Conservation (phyloP, 495 filamentous ascomycete species). For the Letharia columbiana region DNA sequence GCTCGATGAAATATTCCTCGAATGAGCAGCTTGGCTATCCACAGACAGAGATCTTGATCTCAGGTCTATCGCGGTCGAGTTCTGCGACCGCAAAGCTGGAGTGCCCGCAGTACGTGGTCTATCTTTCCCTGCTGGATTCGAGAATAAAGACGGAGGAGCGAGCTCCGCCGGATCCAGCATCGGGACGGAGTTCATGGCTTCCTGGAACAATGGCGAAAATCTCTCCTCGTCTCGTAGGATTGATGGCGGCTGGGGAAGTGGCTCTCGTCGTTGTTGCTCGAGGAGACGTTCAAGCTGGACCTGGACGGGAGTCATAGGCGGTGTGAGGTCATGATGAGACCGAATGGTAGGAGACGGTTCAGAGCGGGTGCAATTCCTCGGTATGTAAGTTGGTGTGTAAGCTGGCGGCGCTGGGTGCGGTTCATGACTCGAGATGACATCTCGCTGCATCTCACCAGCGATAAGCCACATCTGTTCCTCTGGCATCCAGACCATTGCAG, state of each 20-base stretch:
- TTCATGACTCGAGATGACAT: conserved; percentile 2
- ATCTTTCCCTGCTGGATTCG: neutral
- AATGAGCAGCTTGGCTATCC: neutral
- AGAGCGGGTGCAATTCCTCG: conserved; percentile 15
- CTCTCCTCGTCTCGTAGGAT: conserved; percentile 19
- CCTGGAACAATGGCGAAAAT: conserved; percentile 25
- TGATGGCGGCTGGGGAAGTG: conserved; percentile 1
- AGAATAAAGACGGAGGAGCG: conserved; percentile 7
- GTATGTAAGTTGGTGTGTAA: conserved; percentile 9
- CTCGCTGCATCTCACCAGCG: conserved; percentile 14
- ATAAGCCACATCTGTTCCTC: conserved; percentile 29
- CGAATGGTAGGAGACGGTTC: conserved; percentile 17
- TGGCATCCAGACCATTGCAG: conserved; percentile 26
- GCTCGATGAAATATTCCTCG: conserved; percentile 7
- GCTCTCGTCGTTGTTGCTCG: conserved; percentile 7
- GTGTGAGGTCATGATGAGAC: conserved; percentile 14
- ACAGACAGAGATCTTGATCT: conserved; percentile 12
- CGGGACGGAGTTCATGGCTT: conserved; percentile 28
- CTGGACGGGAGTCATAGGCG: conserved; percentile 23
- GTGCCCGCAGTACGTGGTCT: neutral
- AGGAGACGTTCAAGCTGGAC: conserved; percentile 22
- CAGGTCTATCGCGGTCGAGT: neutral
- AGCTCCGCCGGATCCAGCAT: conserved; percentile 18
- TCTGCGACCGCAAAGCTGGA: neutral
- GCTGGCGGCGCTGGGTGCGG: conserved; percentile 13